Conservation (phyloP, 2,329 filamentous ascomycete species). For the Colletotrichum navitas region DNA sequence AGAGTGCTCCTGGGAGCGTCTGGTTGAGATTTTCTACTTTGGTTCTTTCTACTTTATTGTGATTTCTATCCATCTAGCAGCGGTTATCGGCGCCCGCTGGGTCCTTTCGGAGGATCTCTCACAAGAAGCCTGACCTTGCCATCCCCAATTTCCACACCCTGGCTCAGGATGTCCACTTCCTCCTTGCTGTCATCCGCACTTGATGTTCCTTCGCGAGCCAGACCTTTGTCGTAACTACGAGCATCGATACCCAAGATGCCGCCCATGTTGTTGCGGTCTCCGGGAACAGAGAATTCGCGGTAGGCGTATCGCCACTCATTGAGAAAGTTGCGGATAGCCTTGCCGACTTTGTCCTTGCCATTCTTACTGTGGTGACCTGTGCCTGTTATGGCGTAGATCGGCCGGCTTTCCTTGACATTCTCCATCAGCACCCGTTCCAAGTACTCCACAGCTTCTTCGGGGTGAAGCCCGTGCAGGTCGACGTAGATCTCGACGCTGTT, state of each 20-base stretch:
- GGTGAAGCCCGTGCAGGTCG: slow-evolving; percentile 97
- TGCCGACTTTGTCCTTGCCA: slow-evolving; percentile 98
- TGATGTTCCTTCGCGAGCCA: slow-evolving; percentile 60
- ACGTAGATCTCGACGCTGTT: slow-evolving; percentile 84
- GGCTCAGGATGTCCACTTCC: slow-evolving; percentile 70
- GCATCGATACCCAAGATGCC: slow-evolving; percentile 80
- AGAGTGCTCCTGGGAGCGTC: slow-evolving; percentile 18
- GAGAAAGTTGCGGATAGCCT: slow-evolving; percentile 89
- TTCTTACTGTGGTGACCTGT: slow-evolving; percentile 99
- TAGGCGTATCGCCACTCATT: slow-evolving; percentile 97
- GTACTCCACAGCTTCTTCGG: slow-evolving; percentile 96
- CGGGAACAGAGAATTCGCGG: slow-evolving; percentile 94
- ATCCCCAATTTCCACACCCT: slow-evolving; percentile 76
- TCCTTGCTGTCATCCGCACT: slow-evolving; percentile 57
- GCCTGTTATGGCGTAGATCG: slow-evolving; percentile 95
- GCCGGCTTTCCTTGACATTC: slow-evolving; percentile 78
- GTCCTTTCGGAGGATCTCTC: slow-evolving; percentile 69
- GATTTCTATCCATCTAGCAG: slow-evolving; percentile 42
- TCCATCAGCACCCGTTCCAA: slow-evolving; percentile 89
- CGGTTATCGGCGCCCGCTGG: slow-evolving; percentile 62
- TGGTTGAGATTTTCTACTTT: slow-evolving; percentile 26
- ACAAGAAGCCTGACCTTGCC: slow-evolving; percentile 76
- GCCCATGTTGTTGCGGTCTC: slow-evolving; percentile 86
- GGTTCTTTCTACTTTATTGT: slow-evolving; percentile 36
- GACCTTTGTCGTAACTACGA: slow-evolving; percentile 74